phyloP scores from a whole-genome alignment of 2,329 filamentous ascomycete species.

The Daldinia sp. region DNA sequence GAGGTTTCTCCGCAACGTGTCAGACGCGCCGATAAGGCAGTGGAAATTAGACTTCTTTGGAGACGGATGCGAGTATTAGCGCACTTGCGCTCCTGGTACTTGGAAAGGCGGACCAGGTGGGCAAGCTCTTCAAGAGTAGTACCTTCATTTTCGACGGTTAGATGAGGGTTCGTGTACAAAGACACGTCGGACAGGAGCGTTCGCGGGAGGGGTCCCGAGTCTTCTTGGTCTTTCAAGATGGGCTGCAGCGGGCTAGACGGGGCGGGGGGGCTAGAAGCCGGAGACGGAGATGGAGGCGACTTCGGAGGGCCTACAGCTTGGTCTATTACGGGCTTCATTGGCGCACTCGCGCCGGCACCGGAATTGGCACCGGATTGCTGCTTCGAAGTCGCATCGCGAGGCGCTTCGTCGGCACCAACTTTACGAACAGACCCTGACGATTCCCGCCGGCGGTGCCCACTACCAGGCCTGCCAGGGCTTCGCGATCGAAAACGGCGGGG shows the following conservation, averaged over 20 bases:
- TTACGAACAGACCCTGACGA: slow-evolving; percentile 52
- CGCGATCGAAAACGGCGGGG: slow-evolving; percentile 61
- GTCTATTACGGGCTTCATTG: slow-evolving; percentile 60
- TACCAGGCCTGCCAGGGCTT: slow-evolving; percentile 55
- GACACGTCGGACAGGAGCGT: slow-evolving; percentile 72
- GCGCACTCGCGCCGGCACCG: slow-evolving; percentile 50
- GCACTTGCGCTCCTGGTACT: slow-evolving; percentile 83
- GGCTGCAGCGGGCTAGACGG: slow-evolving; percentile 47
- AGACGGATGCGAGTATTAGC: slow-evolving; percentile 75
- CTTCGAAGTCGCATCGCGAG: slow-evolving; percentile 46
- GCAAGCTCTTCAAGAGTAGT: slow-evolving; percentile 80
- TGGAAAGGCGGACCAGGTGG: slow-evolving; percentile 78
- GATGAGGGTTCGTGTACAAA: slow-evolving; percentile 68
- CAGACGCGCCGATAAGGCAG: slow-evolving; percentile 76
- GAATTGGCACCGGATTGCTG: slow-evolving; percentile 50
- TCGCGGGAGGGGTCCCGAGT: slow-evolving; percentile 55
- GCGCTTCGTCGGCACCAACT: slow-evolving; percentile 55
- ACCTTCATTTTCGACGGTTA: slow-evolving; percentile 68
- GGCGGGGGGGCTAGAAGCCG: slow-evolving; percentile 30
- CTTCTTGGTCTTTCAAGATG: slow-evolving; percentile 50
- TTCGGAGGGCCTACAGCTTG: slow-evolving; percentile 46
- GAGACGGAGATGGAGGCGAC: slow-evolving; percentile 32
- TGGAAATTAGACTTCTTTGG: slow-evolving; percentile 77
- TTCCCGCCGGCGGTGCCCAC: slow-evolving; percentile 51
- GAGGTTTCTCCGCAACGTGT: slow-evolving; percentile 78